These are phyloP conservation scores for Phytopythium chamaehyphon DNA, from an alignment of 352 stramenopile species.

Conservation along the genomic window DNA sequence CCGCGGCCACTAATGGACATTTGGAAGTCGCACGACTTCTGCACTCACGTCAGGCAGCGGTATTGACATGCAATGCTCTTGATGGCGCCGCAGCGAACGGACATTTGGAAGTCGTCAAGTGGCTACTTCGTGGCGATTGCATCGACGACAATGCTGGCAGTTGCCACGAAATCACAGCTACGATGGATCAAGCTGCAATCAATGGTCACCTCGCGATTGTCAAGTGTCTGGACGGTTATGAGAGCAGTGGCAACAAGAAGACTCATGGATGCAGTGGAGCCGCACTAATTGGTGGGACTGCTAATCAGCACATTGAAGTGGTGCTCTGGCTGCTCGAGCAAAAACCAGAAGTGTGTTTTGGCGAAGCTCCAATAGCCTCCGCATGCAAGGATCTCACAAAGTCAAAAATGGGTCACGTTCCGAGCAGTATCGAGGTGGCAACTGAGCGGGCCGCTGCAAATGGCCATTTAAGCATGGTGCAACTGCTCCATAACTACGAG, in stretches of 20 bases:
- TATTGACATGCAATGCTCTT: not conserved
- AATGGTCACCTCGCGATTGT: no score
- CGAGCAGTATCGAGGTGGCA: not conserved
- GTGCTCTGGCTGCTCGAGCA: not conserved
- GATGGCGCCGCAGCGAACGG: not conserved
- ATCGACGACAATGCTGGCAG: no score
- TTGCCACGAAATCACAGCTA: no score
- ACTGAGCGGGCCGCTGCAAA: not conserved
- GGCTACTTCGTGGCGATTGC: no score
- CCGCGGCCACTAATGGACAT: not conserved
- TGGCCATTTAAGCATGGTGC: not conserved
- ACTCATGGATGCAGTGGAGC: not conserved
- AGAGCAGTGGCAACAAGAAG: no score
- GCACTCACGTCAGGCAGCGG: not conserved
- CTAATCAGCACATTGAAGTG: not conserved
- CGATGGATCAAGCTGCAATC: no score
- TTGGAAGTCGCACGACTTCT: not conserved
- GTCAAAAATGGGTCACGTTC: no score
- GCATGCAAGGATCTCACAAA: no score
- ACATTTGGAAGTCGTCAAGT: not conserved
- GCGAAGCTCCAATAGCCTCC: no score
- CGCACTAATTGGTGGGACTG: not conserved
- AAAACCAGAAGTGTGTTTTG: not conserved
- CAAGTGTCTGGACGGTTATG: no score
- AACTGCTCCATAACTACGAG: constrained; percentile 1